Evolutionary conservation across 2,329 filamentous ascomycete genomes (phyloP).

Genomic region (Fusarium sublunatum): DNA sequence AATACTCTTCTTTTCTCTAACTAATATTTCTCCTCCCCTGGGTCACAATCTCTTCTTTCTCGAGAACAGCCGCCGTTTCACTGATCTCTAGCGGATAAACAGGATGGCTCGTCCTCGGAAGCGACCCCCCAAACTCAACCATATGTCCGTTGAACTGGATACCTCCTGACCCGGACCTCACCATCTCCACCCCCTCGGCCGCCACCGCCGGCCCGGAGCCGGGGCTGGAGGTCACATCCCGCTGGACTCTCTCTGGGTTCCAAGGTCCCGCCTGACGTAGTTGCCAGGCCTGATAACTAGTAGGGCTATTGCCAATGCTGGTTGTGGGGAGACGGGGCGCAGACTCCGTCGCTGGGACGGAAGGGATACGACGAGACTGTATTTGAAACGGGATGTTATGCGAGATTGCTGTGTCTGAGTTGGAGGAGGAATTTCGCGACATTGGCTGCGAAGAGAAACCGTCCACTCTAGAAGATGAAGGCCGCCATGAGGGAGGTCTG

Average conservation of each 20-base stretch:
- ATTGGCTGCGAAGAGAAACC: slow-evolving; percentile 39
- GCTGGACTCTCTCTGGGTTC: slow-evolving; percentile 21
- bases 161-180: slow-evolving; percentile 41
- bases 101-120: slow-evolving; percentile 2
- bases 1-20: too few relatives aligned
- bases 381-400: slow-evolving; percentile 1
- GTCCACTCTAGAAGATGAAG: slow-evolving; percentile 19
- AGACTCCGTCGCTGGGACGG: slow-evolving; percentile 35
- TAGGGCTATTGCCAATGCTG: slow-evolving; percentile 16
- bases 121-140: slow-evolving; percentile 38
- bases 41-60: slow-evolving; percentile 12
- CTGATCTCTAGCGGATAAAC: slow-evolving; percentile 32
- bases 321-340: slow-evolving; percentile 23
- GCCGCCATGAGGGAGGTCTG: slow-evolving; percentile 28
- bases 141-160: slow-evolving; percentile 41
- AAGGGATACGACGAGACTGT: slow-evolving; percentile 23
- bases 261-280: slow-evolving; percentile 32
- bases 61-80: slow-evolving; percentile 16
- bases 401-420: slow-evolving; percentile 12
- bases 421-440: slow-evolving; percentile 34
- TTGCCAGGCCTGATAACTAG: slow-evolving; percentile 27
- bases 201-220: neutral
- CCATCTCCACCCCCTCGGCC: slow-evolving; percentile 35
- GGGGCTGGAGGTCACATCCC: slow-evolving; percentile 11
- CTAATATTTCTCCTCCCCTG: neutral